Conservation (phyloP, 805 yeast species). For the Saturnispora bothae region DNA sequence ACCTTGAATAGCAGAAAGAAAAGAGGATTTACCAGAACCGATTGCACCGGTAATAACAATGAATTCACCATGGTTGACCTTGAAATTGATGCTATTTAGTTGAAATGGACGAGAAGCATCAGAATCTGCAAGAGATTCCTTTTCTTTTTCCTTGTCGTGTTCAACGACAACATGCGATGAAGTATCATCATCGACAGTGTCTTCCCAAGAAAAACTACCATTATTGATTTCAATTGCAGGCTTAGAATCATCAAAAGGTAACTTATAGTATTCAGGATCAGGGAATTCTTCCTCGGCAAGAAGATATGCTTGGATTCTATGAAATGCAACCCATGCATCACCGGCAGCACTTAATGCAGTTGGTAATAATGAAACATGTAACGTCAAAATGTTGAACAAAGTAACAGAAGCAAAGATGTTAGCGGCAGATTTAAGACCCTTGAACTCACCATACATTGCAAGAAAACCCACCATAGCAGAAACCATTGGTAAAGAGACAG, state of each 20-base stretch:
- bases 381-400: constrained; percentile 50
- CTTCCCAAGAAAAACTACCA: constrained; percentile 56
- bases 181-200: background rate
- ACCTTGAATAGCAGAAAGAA: constrained; percentile 61
- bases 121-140: background rate
- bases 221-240: constrained; percentile 38
- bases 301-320: constrained; percentile 45
- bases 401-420: constrained; percentile 61
- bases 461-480: constrained; percentile 56
- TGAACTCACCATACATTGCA: constrained; percentile 29
- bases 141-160: background rate
- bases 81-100: constrained; percentile 39
- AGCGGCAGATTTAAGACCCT: constrained; percentile 41
- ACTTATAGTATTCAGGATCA: constrained; percentile 15
- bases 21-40: constrained; percentile 74
- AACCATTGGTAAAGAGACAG: constrained; percentile 56
- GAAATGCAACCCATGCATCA: constrained; percentile 58
- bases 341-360: constrained; percentile 57
- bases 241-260: constrained; percentile 9
- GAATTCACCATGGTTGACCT: constrained; percentile 53
- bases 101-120: constrained; percentile 21
- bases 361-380: constrained; percentile 60
- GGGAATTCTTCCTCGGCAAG: constrained; percentile 31
- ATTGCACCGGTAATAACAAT: constrained; percentile 67
- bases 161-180: background rate